Base-by-base conservation (phyloP, 2,329 filamentous ascomycete genomes). In the Neonectria hederae region DNA sequence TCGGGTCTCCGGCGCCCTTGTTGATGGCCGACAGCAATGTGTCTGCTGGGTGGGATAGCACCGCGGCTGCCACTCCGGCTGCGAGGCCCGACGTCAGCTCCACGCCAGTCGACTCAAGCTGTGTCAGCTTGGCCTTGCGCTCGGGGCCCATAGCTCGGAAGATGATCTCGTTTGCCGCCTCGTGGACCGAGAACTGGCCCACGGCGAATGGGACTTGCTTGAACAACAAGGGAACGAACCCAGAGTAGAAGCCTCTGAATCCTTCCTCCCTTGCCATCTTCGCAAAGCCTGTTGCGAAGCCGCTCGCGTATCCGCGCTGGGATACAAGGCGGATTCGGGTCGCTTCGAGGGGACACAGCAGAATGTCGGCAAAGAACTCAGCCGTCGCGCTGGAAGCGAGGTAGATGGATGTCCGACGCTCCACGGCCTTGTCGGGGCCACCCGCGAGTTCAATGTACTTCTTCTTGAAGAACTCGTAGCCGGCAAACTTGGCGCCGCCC, bases 391-490 rank as follows among this genome's bases (percentile, higher is more conserved):
- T 89, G 59, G 89, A 89, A 70, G 86, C 87, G 62, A 95, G 88
- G 83, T 96, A 96, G 77, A 97, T 81, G 67, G 82, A 81, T 3
- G 83, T 86, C 68, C 84, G 82, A 65, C 77, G 75, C 13, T 74
- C 66, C 21, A 81, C 80, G 42, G 84, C 83, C 63, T 73, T 76
- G 28, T 83, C 82, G 32, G 81, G 80, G 0, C 82, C 83, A 48
- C 83, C 93, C 65, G 92, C 82, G 63, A 87, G 74, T 79, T 90
- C 87, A 81, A 97, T 94, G 78, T 87, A 90, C 80, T 91, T 88
- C 83, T 95, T 91, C 87, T 97, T 97, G 90, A 97, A 97, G 86
- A 93, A 92, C 83, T 97, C 93, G 83, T 97, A 97, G 75, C 93
- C 93, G 75, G 92, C 92, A 81, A 97, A 97, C 84, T 97, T 97